Base-by-base conservation (phyloP, 331 rosid species). In the Arachis monticola region DNA sequence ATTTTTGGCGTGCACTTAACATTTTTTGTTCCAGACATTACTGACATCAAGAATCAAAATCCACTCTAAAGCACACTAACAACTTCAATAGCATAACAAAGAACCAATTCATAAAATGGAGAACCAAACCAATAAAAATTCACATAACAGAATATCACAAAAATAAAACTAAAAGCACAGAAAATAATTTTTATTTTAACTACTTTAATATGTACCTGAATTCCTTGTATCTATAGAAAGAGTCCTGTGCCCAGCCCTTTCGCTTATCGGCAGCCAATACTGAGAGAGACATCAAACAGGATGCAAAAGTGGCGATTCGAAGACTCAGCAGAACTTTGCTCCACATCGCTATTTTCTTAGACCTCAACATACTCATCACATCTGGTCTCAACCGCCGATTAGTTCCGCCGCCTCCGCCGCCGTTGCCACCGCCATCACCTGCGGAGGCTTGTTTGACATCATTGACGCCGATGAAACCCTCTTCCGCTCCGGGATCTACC, bases 221-320 rank as follows among this genome's bases (percentile, higher is more conserved):
- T 82, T 93, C 98, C 86, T 83, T 90, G 91, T 93, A 93, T n/a
- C 72, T 67, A 66, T 86, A 77, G 85, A 83, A 93, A 10, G 97
- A 91, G 41, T 93, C 98, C 35, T 81, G 70, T 80, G 97, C 92
- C 97, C 94, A 91, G 44, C 91, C 93, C 35, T 74, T 72, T 44
- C 75, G 32, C 80, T 72, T 85, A 74, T 92, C 87, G 57, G 94
- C 83, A 47, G 94, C 92, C 94, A 92, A 82, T 41, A 90, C 84
- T 0, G 97, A 85, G 66, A 90, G 84, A 45, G 97, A 88, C 3
- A 79, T 55, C 87, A 90, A 81, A 79, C 96, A 92, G 62, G 85
- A 77, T 48, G 62, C 73, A 45, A 85, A 70, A 59, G 83, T 89
- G 22, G 55, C 76, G 64, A 90, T 59, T 77, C 97, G 79, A 48